Base-by-base conservation (phyloP, 2,329 filamentous ascomycete species). In the Conoideocrella luteorostrata region DNA sequence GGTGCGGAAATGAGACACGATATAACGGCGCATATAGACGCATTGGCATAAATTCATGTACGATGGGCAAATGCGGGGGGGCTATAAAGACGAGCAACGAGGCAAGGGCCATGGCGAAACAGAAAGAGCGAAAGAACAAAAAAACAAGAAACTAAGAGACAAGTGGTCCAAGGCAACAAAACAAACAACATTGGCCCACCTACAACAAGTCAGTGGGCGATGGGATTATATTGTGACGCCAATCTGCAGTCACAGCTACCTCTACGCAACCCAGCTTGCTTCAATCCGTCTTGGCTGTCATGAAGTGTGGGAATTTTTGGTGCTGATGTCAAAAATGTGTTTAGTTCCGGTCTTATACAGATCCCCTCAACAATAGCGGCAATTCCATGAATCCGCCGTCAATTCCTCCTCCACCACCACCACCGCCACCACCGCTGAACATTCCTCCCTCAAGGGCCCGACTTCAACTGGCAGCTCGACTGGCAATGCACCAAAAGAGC, bases 361-460 rank as follows among this genome's bases (percentile, higher is more conserved):
- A 79, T 52, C 68, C 73, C 12, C 59, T 77, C 41, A 77, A 72
- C 57, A 65, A 70, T 64, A 45, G 62, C 53, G 55, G 65, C 60
- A 43, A 56, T 32, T 72, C 73, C 20, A 63, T 78, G 53, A 71
- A 74, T 45, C 78, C 75, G 37, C 79, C 76, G 2, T 78, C 77
- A 11, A 74, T 80, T 38, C 75, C 65, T 3, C 75, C 65, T 3
- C 76, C 78, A 6, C 78, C 78, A 3, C 75, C 74, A 2, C 75
- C 79, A 1, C 84, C 84, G n/a, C 86, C 81, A 18, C 83, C 86
- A 24, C 88, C 89, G 11, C 72, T 95, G 56, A 93, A 91, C 61
- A 82, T 91, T 28, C 83, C 86, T 1, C 90, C 91, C 2, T 94
- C 88, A 7, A 81, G 91, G 41, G 91, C 91, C 7, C 81, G 91